A percentile compares a stretch with the other conserved stretches of the same genome.
These are phyloP conservation scores for Ballota nigra DNA, from an alignment of 257 asterid genomes.

Conservation along the genomic window DNA sequence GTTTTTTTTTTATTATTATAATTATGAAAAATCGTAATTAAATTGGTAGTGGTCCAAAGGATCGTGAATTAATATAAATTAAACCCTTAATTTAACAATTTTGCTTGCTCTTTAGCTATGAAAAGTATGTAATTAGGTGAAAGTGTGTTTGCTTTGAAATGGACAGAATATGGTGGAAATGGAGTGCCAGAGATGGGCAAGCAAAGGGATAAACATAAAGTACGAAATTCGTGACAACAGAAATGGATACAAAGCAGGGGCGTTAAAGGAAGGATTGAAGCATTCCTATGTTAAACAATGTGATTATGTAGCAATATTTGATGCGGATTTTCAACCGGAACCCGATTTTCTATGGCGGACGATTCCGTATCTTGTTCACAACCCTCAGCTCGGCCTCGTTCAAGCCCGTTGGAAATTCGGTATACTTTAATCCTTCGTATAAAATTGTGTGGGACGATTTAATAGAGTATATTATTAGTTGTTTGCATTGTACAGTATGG, in stretches of 20 bases:
- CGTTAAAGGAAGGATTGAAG: constrained; percentile 73
- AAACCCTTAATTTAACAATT: no score
- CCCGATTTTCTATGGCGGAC: constrained; percentile 89
- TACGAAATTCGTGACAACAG: constrained; percentile 88
- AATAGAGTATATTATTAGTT: no score
- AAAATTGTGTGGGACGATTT: not conserved
- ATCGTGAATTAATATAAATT: no score
- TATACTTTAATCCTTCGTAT: constrained; percentile 4
- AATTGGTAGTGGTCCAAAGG: no score
- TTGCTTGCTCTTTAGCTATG: no score
- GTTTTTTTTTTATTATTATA: no score
- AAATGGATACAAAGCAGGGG: constrained; percentile 96
- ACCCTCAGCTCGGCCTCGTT: constrained; percentile 78
- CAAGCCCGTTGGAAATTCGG: constrained; percentile 98
- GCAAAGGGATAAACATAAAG: constrained; percentile 86
- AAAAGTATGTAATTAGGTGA: no score
- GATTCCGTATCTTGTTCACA: constrained; percentile 72
- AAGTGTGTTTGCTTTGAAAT: constrained; percentile 9
- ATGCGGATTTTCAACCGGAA: constrained; percentile 95
- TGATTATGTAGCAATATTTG: constrained; percentile 81
- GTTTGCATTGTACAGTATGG: no score
- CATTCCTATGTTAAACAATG: constrained; percentile 76
- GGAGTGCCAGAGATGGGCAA: constrained; percentile 94
- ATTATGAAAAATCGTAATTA: no score
- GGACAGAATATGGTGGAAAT: constrained; percentile 70